Conservation (phyloP, 2,329 filamentous ascomycete genomes). For the Neobulgaria alba region DNA sequence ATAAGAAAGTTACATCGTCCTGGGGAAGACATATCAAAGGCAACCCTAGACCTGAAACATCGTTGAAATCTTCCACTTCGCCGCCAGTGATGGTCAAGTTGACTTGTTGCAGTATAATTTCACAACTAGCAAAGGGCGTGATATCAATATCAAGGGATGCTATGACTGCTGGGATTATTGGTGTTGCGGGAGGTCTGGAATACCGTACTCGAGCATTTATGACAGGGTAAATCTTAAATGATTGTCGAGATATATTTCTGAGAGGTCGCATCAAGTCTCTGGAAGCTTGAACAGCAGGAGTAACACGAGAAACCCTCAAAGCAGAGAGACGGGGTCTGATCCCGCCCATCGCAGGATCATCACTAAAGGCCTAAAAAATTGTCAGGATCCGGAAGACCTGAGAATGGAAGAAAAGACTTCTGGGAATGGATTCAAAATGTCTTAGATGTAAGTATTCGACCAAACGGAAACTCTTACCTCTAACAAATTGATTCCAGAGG, state of each 20-base stretch:
- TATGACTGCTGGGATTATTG: constrained; percentile 49
- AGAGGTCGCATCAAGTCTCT: constrained; percentile 56
- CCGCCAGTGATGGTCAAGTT: constrained; percentile 49
- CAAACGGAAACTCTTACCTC: constrained; percentile 32
- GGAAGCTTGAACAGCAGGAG: constrained; percentile 52
- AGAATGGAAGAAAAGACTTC: background rate
- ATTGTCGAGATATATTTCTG: constrained; percentile 52
- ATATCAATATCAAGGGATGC: constrained; percentile 68
- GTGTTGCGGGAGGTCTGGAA: constrained; percentile 51
- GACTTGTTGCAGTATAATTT: constrained; percentile 53
- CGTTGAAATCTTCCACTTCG: constrained; percentile 48
- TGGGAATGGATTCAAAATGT: too few species aligned
- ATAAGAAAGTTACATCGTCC: constrained; percentile 69
- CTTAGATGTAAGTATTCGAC: too few species aligned
- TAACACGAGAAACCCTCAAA: constrained; percentile 64
- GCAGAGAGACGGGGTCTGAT: constrained; percentile 63
- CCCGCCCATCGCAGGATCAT: constrained; percentile 50
- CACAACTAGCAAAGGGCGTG: constrained; percentile 59
- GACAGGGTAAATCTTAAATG: constrained; percentile 57
- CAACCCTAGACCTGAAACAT: constrained; percentile 38
- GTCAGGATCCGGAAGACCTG: constrained; percentile 1
- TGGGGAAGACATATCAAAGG: constrained; percentile 57
- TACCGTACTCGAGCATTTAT: constrained; percentile 68
- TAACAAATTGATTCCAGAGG: constrained; percentile 67
- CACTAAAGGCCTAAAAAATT: constrained; percentile 44